phyloP scores from a whole-genome alignment of 305 asterid species.

The Fraxinus xanthoxyloides region DNA sequence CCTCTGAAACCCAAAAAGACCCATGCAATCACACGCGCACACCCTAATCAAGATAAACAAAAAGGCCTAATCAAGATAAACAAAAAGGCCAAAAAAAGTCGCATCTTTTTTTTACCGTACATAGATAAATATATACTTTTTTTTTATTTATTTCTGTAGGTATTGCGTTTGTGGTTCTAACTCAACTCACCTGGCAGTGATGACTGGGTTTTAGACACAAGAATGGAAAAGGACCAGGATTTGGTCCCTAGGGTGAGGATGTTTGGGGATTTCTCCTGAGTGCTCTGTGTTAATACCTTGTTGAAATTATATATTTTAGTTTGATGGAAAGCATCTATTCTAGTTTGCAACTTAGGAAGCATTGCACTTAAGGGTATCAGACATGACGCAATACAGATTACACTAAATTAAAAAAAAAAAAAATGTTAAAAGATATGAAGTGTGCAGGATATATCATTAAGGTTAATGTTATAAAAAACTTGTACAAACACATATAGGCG shows the following conservation, averaged over 20 bases:
- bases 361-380: not conserved
- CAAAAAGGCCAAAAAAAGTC: not conserved
- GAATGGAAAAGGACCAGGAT: constrained; percentile 43
- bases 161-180: constrained; percentile 12
- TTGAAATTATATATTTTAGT: not conserved
- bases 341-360: not conserved
- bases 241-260: not conserved
- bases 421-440: not conserved
- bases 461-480: not conserved
- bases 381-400: not conserved
- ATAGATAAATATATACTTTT: not conserved
- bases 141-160: not conserved
- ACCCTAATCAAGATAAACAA: not conserved
- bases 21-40: not conserved
- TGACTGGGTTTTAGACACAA: constrained; percentile 38
- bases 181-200: constrained; percentile 25
- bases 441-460: not conserved
- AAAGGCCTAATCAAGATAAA: not conserved
- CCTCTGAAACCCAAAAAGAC: not conserved
- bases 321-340: not conserved
- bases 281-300: not conserved
- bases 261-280: not conserved
- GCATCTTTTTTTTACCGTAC: not conserved
- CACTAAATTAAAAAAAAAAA: not conserved
- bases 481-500: not conserved